Conservation (phyloP, 2,329 filamentous ascomycete species). For the Exophiala viscosa region DNA sequence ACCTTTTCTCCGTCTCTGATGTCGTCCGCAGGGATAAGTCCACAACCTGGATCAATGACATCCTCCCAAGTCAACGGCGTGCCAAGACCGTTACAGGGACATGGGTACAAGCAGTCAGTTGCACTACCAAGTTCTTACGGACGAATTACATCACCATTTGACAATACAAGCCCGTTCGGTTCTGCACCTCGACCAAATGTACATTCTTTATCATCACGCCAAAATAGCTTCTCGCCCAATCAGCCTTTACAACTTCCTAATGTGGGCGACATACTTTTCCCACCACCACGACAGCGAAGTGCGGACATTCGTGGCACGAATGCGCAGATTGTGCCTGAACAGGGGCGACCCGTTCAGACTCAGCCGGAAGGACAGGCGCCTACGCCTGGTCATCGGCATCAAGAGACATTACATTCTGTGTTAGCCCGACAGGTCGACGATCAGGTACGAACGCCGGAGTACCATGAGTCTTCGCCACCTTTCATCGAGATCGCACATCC, state of each 20-base stretch:
- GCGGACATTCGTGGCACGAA: slow-evolving; percentile 9
- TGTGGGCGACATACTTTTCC: slow-evolving; percentile 54
- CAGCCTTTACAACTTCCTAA: slow-evolving; percentile 43
- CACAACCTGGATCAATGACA: slow-evolving; percentile 60
- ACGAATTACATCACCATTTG: slow-evolving; percentile 63
- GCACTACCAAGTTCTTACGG: slow-evolving; percentile 59
- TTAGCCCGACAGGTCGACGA: slow-evolving; percentile 15
- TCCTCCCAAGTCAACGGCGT: slow-evolving; percentile 66
- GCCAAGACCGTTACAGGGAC: slow-evolving; percentile 56
- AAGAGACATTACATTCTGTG: slow-evolving; percentile 30
- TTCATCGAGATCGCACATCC: slow-evolving; percentile 56
- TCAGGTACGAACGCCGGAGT: slow-evolving; percentile 18
- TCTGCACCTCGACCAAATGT: slow-evolving; percentile 27
- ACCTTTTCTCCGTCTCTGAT: slow-evolving; percentile 60
- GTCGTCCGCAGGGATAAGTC: slow-evolving; percentile 60
- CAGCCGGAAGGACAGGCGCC: slow-evolving; percentile 10
- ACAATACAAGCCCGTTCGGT: slow-evolving; percentile 59
- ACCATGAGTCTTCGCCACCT: slow-evolving; percentile 25
- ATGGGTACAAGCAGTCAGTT: slow-evolving; percentile 69
- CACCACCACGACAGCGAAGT: slow-evolving; percentile 48
- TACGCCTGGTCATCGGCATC: slow-evolving; percentile 44
- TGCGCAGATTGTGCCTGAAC: slow-evolving; percentile 2
- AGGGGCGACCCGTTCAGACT: slow-evolving; percentile 2
- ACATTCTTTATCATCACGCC: slow-evolving; percentile 29
- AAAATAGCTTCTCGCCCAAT: slow-evolving; percentile 56